Base-by-base conservation (phyloP, 2,329 filamentous ascomycete species). In the Colletotrichum filicis region DNA sequence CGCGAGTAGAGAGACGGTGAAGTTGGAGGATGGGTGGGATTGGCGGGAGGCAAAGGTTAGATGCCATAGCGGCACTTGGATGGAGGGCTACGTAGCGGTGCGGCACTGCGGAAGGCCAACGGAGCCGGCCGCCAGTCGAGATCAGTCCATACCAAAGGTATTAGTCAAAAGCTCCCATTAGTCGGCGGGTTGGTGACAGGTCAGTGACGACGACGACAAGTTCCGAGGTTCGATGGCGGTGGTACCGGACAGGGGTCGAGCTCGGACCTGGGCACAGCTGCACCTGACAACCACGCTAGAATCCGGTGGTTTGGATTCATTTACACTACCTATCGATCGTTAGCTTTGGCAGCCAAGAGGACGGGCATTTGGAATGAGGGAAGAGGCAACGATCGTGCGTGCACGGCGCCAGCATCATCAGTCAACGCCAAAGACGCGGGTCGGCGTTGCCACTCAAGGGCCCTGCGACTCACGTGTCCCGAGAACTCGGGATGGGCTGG, bases 191-290 rank as follows among this genome's bases (percentile, higher is more conserved):
- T 30, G 52, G 52, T 30, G 62, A 65, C 62, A 56, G 19, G 22
- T 16, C 14, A 28, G 49, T 65, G 62, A 56, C 62, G 62, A 56
- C 62, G 52, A 56, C 22, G 8, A 37, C 52, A 37, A 24, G 42
- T 53, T 65, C 66, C 66, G 60, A 66, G 66, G 60, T 35, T 64
- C 64, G 58, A 55, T 30, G 69, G 52, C 70, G 66, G 70, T 66
- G 35, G 59, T 16, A 26, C 70, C 70, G 60, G 55, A 52, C 66
- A 70, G 35, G 70, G 66, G 60, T 22, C n/a, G 19, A 37, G 60
- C 30, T 62, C 22, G 35, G 52, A 22, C 22, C 61, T 60, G 55
- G 30, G 49, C 49, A n/a, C 60, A 35, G 60, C 66, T 62, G 64
- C 64, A 63, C 19, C 19, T 28, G 52, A 37, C 19, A 32, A n/a